Evolutionary conservation across 1,139 yeast species (phyloP), one percentile per base, ranked within the genome.

Genomic region (Blastobotrys arbuscula): DNA sequence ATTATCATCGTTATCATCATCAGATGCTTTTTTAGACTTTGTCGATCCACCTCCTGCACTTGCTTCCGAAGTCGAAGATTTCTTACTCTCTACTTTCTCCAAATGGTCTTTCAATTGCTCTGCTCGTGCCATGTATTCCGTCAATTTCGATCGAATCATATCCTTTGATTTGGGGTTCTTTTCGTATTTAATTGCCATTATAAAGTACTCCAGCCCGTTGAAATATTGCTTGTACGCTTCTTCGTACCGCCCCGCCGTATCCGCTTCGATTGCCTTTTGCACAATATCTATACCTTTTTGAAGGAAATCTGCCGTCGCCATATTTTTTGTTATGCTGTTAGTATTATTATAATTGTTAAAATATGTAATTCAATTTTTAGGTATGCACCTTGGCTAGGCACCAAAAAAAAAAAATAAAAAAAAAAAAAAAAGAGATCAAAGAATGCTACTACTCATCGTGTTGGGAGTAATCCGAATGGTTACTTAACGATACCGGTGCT

Each of bases 131-230:
- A 94, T 71, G 66, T 94, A 94, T 64, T 94, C 98, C 8, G 92
- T 85, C 63, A 90, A 85, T 65, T 90, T 90, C 18, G 89, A 79
- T 60, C 92, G 79, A 57, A 94, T 88, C 55, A 92, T 76, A 58
- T 89, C 96, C 66, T 90, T 92, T 36, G 95, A 83, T 60, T 83
- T 81, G 37, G 84, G 83, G 67, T 89, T 94, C 69, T 90, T 92
- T 67, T 94, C 99, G 64, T 94, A 92, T 69, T 94, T 94, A 61
- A 94, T 75, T 3, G 98, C 98, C 59, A 89, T 76, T 96, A 94
- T 89, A 59, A 94, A 74, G 67, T 92, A 94, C 65, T 92, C 98
- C 53, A 94, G 74, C 2, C 97, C 97, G 60, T 86, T 87, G 72
- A 86, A 89, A 69, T 94, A 94, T 44, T 88, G 77, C 53, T 88